phyloP scores from a whole-genome alignment of 306 rosid species.

The Quillaja saponaria region DNA sequence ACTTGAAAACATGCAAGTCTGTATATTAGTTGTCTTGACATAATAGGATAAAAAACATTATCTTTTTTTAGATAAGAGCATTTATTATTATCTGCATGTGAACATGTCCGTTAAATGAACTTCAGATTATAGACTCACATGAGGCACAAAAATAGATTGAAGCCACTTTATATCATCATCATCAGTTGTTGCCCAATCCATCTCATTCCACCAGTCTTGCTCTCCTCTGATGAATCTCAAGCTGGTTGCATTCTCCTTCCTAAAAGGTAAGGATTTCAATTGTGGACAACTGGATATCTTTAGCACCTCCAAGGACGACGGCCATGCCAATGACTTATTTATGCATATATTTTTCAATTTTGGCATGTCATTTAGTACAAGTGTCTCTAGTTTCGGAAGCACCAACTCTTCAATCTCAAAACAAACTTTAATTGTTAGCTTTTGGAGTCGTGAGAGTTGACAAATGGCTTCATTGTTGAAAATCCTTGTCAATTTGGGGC shows the following conservation, averaged over 20 bases:
- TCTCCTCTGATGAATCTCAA: slow-evolving; percentile 13
- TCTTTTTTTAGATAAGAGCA: no score
- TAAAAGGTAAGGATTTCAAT: slow-evolving; percentile 10
- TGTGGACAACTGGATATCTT: not conserved
- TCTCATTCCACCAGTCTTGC: slow-evolving; percentile 8
- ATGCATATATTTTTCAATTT: not conserved
- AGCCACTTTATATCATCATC: not conserved
- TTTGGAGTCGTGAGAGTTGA: not conserved
- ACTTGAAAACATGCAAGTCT: no score
- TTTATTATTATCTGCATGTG: no score
- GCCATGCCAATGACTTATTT: not conserved
- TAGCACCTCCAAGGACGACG: not conserved
- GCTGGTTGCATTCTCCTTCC: not conserved
- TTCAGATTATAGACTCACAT: no score
- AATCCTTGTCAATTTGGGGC: not conserved
- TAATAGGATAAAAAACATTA: no score
- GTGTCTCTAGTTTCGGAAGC: not conserved
- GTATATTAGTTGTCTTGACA: no score
- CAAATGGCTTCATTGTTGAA: slow-evolving; percentile 3
- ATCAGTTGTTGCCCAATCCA: not conserved
- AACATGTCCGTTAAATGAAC: no score
- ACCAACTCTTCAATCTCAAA: not conserved
- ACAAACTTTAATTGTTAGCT: not conserved
- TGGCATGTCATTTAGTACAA: not conserved
- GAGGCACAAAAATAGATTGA: not conserved